Base-by-base conservation (phyloP, 352 stramenopile genomes). In the Pythium monospermum region DNA sequence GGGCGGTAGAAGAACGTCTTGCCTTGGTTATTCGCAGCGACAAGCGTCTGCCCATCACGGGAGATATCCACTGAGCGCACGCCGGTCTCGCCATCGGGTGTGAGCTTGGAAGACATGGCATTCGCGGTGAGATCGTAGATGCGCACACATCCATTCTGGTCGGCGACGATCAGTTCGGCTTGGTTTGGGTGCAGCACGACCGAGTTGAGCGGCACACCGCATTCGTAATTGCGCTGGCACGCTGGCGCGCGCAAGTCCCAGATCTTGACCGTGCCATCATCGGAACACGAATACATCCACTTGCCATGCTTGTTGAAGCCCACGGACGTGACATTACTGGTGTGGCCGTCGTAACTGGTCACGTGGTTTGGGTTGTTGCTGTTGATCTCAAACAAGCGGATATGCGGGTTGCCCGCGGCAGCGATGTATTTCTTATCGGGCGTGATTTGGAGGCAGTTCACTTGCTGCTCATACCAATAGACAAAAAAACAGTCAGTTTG, bases 301-400 rank as follows among this genome's bases (percentile, higher is more conserved):
- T 97, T 93, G 57, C 87, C 86, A 60, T 99, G 94, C 40, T 91
- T 83, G 69, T 99, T 95, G 77, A 99, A 99, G 32, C 96, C 96
- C 30, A 99, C 68, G 22, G 83, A 90, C 39, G 94, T 99, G n/a
- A 99, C 96, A 68, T 98, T 98, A 18, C 79, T 83, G 8, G 83
- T 91, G 71, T 99, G 96, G 12, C 96, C 95, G 49, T 99, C 96
- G 60, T 98, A 96, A 31, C 85, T 97, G 21, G 95, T 87, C 23
- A 98, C 83, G 37, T 97, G 90, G 71, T 97, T 96, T 2, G 94
- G 86, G 57, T 98, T 98, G 74, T 94, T 87, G 69, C 83, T 93
- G 61, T 96, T 95, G 79, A 99, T 98, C 74, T 99, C 96, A 61
- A 98, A 99, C 4, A 99, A 62, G 2, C 95, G 91, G 50, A 99